These are phyloP conservation scores for Biscutella laevigata DNA, from an alignment of 441 rosid species.

Conservation along the genomic window DNA sequence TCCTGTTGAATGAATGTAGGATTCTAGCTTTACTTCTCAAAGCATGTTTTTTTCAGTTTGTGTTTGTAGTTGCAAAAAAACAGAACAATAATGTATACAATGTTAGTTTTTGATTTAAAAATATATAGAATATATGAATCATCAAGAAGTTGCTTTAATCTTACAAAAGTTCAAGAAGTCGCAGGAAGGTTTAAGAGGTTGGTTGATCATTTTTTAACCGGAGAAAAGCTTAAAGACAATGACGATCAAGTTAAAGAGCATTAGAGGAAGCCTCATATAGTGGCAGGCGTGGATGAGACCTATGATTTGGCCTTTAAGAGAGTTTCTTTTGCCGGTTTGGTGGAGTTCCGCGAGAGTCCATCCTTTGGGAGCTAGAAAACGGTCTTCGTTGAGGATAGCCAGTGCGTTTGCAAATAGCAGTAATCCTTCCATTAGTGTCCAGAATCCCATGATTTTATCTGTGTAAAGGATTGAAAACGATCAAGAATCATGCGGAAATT, in stretches of 20 bases:
- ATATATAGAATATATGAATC: neutral
- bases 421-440: conserved; percentile 64
- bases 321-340: conserved; percentile 45
- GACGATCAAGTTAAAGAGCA: conserved; percentile 46
- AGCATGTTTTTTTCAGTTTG: neutral
- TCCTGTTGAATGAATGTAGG: conserved; percentile 49
- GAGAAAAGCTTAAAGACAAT: conserved; percentile 52
- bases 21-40: neutral
- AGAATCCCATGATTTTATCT: conserved; percentile 54
- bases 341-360: conserved; percentile 69
- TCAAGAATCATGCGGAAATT: neutral
- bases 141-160: conserved; percentile 1
- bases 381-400: conserved; percentile 80
- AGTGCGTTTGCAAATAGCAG: conserved; percentile 70
- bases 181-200: neutral
- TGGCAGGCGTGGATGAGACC: conserved; percentile 82
- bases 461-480: neutral
- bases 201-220: conserved; percentile 30
- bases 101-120: neutral
- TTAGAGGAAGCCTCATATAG: conserved; percentile 71
- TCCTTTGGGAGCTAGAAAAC: conserved; percentile 65
- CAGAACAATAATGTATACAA: conserved; percentile 12
- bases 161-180: neutral
- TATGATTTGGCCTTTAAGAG: conserved; percentile 57
- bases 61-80: neutral